Percentiles rank a stretch among this genome's conserved stretches.
phyloP scores from a whole-genome alignment of 129 eudicot genomes.

The Flaveria ramosissima region DNA sequence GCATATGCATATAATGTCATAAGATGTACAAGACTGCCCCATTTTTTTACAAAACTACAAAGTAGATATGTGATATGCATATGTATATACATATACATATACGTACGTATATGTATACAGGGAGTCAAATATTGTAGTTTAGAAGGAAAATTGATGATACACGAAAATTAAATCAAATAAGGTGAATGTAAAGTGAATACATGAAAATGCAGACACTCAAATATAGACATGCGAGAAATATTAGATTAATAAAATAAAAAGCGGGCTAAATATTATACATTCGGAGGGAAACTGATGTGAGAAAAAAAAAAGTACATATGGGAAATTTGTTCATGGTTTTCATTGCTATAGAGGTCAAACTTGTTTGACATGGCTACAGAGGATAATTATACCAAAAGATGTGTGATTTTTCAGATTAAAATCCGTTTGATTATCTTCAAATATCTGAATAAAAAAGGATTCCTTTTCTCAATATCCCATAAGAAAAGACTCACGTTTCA shows the following conservation, averaged over 20 bases:
- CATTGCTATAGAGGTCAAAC: not conserved
- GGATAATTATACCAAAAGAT: not conserved
- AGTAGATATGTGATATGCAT: no score
- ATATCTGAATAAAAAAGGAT: not conserved
- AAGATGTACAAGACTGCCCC: no score
- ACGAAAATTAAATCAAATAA: no score
- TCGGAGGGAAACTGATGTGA: not conserved
- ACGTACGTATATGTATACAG: no score
- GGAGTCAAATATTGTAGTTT: no score
- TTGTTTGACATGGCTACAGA: not conserved
- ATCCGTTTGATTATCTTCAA: not conserved
- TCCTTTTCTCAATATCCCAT: constrained; percentile 1
- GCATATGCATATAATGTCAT: no score
- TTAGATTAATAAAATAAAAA: not conserved
- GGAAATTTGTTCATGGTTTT: not conserved
- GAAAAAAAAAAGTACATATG: not conserved
- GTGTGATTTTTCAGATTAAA: not conserved
- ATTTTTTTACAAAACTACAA: no score
- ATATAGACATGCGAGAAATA: not conserved
- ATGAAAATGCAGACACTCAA: not conserved
- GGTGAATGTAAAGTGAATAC: no score
- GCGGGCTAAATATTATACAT: not conserved
- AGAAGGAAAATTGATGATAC: not conserved
- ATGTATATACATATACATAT: no score
- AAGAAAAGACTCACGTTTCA: not conserved